phyloP scores from a whole-genome alignment of 148 eudicot genomes.

The Rheum nobile region DNA sequence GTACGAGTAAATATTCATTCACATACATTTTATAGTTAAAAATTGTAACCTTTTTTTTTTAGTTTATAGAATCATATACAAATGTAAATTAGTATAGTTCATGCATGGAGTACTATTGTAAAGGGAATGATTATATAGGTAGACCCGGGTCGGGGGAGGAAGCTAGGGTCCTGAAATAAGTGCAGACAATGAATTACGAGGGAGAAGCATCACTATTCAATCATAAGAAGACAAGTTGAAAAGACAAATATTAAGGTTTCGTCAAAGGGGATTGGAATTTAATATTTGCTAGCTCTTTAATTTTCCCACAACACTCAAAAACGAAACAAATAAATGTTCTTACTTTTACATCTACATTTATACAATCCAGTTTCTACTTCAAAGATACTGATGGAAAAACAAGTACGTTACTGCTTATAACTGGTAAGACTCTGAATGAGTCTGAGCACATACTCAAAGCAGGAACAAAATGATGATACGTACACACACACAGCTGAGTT shows the following conservation, averaged over 20 bases:
- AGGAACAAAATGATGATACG: not conserved
- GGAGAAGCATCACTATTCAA: slow-evolving; percentile 17
- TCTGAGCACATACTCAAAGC: not conserved
- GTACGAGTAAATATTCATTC: too few relatives aligned
- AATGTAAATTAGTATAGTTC: too few relatives aligned
- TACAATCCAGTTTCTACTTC: not conserved
- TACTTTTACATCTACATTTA: not conserved
- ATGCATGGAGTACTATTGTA: too few relatives aligned
- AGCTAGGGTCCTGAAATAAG: slow-evolving; percentile 1
- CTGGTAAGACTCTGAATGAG: not conserved
- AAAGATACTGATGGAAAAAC: not conserved
- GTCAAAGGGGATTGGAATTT: slow-evolving; percentile 14
- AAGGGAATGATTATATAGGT: not conserved
- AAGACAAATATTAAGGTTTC: slow-evolving; percentile 27
- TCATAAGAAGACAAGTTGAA: slow-evolving; percentile 18
- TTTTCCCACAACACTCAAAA: not conserved
- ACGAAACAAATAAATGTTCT: not conserved
- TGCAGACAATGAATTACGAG: slow-evolving; percentile 1
- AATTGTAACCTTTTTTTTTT: too few relatives aligned
- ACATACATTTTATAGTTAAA: too few relatives aligned
- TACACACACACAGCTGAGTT: not conserved
- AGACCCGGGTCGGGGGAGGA: not conserved
- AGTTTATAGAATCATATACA: too few relatives aligned
- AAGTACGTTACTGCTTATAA: not conserved
- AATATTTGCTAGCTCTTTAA: not conserved